phyloP scores from a whole-genome alignment of 768 basidiomycete genomes.

The Agrocybe chaxingu region DNA sequence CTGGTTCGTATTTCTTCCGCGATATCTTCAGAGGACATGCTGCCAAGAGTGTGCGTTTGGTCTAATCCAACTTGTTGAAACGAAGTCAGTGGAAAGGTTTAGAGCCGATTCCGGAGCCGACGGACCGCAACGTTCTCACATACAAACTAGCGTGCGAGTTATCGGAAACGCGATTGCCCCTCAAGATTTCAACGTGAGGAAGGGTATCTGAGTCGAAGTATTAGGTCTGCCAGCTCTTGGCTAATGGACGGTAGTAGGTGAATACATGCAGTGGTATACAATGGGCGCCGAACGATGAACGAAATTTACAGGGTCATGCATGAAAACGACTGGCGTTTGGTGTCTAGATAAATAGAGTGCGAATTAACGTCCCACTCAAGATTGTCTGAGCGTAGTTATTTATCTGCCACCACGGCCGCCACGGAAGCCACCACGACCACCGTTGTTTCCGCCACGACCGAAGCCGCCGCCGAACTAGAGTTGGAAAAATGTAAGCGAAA shows the following conservation, averaged over 20 bases:
- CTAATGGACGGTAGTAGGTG: not conserved
- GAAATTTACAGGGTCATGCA: too few relatives aligned
- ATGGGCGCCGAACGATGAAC: too few relatives aligned
- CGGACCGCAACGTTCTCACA: too few relatives aligned
- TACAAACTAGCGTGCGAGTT: too few relatives aligned
- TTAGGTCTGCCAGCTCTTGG: too few relatives aligned
- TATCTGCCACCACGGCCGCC: not conserved
- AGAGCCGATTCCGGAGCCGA: too few relatives aligned
- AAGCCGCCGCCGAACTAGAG: not conserved
- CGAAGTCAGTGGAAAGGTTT: too few relatives aligned
- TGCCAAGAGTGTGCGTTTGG: conserved; percentile 1
- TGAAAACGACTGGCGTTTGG: too few relatives aligned
- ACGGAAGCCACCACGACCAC: not conserved
- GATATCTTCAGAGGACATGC: conserved; percentile 72
- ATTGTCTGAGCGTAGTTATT: not conserved
- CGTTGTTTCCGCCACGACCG: not conserved
- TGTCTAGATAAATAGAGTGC: too few relatives aligned
- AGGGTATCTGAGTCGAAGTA: too few relatives aligned
- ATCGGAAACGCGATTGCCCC: too few relatives aligned
- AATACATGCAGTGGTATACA: not conserved
- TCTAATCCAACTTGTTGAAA: not conserved
- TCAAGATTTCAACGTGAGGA: too few relatives aligned
- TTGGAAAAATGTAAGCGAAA: not conserved
- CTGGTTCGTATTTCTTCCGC: conserved; percentile 71
- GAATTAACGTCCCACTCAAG: not conserved